Percentiles rank a stretch among this genome's conserved stretches.
Evolutionary conservation across 1,139 yeast species (phyloP).

Genomic region (Geotrichum candidum): DNA sequence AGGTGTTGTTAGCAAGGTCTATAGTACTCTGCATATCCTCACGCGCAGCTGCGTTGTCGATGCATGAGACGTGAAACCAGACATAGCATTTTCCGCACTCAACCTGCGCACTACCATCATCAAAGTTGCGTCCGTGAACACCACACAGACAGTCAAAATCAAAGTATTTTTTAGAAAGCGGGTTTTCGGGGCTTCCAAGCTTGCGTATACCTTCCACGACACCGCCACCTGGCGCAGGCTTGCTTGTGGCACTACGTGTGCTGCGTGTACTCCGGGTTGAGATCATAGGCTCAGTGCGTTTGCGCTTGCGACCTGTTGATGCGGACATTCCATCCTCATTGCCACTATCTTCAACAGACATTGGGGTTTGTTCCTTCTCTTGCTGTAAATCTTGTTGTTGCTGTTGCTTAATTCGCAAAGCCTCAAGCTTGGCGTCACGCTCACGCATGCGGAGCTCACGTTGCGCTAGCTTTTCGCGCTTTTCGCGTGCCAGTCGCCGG

Average conservation of each 20-base stretch:
- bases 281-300: slow-evolving; percentile 3
- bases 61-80: slow-evolving; percentile 41
- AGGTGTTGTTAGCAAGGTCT: background rate
- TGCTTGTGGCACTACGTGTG: slow-evolving; percentile 7
- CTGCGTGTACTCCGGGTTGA: slow-evolving; percentile 5
- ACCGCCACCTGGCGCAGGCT: background rate
- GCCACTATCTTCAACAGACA: background rate
- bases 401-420: background rate
- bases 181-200: slow-evolving; percentile 6
- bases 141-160: slow-evolving; percentile 41
- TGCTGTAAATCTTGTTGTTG: background rate
- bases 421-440: background rate
- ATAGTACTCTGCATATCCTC: slow-evolving; percentile 4
- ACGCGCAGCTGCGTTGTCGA: slow-evolving; percentile 17
- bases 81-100: slow-evolving; percentile 39
- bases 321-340: background rate
- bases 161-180: slow-evolving; percentile 26
- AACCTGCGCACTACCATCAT: slow-evolving; percentile 37
- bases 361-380: background rate
- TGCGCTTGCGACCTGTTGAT: background rate
- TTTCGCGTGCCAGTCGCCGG: slow-evolving; percentile 9
- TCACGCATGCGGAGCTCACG: slow-evolving; percentile 5
- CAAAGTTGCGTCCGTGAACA: slow-evolving; percentile 37
- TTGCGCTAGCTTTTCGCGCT: background rate
- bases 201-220: slow-evolving; percentile 1